A percentile compares a stretch with the other conserved stretches of the same genome.
phyloP scores from a whole-genome alignment of 2,329 filamentous ascomycete species.

The Alternaria solani region DNA sequence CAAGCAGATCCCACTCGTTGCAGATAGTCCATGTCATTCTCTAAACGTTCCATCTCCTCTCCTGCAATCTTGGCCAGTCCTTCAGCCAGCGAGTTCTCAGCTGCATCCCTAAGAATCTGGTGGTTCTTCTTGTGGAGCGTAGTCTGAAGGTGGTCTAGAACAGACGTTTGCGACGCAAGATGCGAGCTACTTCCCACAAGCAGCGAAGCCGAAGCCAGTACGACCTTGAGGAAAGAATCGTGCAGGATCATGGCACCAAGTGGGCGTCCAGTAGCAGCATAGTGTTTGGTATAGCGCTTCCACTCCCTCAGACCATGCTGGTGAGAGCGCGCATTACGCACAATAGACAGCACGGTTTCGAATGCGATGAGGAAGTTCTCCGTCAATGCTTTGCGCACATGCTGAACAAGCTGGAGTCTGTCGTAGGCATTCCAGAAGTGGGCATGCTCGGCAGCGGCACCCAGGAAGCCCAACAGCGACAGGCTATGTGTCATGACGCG shows the following conservation, averaged over 20 bases:
- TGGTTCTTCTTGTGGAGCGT: conserved; percentile 28
- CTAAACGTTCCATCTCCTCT: conserved; percentile 85
- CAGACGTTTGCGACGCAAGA: conserved; percentile 67
- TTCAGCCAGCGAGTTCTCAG: conserved; percentile 54
- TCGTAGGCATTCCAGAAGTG: conserved; percentile 83
- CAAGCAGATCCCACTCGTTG: conserved; percentile 79
- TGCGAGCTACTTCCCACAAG: conserved; percentile 68
- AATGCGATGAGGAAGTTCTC: conserved; percentile 85
- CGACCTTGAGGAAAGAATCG: conserved; percentile 83
- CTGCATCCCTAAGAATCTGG: conserved; percentile 25
- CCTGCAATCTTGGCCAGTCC: conserved; percentile 74
- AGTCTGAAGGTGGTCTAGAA: conserved; percentile 72
- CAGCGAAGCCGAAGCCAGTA: conserved; percentile 80
- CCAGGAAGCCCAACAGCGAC: conserved; percentile 88
- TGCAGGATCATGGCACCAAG: conserved; percentile 91
- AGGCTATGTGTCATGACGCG: conserved; percentile 79
- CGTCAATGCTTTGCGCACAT: conserved; percentile 76
- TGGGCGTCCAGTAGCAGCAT: conserved; percentile 79
- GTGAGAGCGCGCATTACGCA: conserved; percentile 77
- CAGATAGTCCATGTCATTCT: conserved; percentile 89
- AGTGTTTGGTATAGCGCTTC: conserved; percentile 85
- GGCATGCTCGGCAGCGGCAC: conserved; percentile 78
- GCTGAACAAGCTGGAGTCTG: conserved; percentile 75
- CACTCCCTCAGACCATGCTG: conserved; percentile 78
- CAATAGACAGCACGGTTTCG: conserved; percentile 88